Base-by-base conservation (phyloP, 805 yeast species). In the Kodamaea sagamina region DNA sequence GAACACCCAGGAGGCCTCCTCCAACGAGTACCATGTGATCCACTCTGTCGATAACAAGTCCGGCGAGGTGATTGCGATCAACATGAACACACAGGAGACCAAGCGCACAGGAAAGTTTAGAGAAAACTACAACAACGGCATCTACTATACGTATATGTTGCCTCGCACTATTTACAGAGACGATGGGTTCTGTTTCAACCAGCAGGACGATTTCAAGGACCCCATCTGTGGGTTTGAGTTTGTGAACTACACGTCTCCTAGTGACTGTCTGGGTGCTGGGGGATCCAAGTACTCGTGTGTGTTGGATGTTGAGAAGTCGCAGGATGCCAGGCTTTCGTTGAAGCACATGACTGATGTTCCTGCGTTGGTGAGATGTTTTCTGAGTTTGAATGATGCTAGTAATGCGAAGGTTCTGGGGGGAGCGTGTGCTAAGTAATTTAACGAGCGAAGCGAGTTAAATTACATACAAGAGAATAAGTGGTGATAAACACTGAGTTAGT, bases 271-370 rank as follows among this genome's bases (percentile, higher is more conserved):
- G 6, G 21, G 41, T 9, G 26, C 31, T 16, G 47, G 44, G 17
- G 42, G 46, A 13, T 17, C 46, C 13, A 46, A 48, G 40, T 48
- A 48, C 46, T 43, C 51, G 13, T 48, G 51, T 43, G 47, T 48
- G 13, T 34, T 43, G 40, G 49, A 43, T 17, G 39, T 48, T 12
- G 47, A 48, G 37, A 46, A 43, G 43, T 15, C 31, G 15, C 49
- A 46, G 32, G 47, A 48, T 25, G 32, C 49, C 28, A 38, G 18
- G 9, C 18, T 27, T 17, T 18, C 39, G 25, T 41, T 46, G 44
- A 46, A 43, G 42, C 25, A 41, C 35, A 46, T 48, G 51, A 47
- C 42, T 8, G 32, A 32, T 16, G 44, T 48, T 19, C 42, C 51
- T 17, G 49, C 46, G 12, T 39, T 41, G 42, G 47, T 44, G 32